Conservation (phyloP, 2,329 filamentous ascomycete species). For the Talaromyces sp. region DNA sequence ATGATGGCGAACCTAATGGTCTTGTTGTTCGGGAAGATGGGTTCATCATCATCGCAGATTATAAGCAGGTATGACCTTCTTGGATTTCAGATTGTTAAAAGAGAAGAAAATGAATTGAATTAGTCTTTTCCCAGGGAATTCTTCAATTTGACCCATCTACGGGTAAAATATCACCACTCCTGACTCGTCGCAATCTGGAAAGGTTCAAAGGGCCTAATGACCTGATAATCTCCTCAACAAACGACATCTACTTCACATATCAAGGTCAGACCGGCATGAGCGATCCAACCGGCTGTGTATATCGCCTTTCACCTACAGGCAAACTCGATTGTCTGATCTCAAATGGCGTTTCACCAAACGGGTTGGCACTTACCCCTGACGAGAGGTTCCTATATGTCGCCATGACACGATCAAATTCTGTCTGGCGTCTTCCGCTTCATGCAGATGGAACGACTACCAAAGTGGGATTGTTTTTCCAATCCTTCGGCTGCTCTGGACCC, state of each 20-base stretch:
- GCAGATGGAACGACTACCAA: slow-evolving; percentile 40
- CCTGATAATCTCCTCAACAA: slow-evolving; percentile 37
- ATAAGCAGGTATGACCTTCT: slow-evolving; percentile 38
- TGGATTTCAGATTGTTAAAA: neutral
- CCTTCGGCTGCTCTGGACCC: slow-evolving; percentile 41
- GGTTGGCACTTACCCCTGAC: slow-evolving; percentile 38
- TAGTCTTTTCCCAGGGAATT: slow-evolving; percentile 33
- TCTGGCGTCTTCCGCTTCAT: slow-evolving; percentile 42
- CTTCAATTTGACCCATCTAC: slow-evolving; percentile 34
- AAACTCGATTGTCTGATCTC: slow-evolving; percentile 38
- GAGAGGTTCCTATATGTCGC: slow-evolving; percentile 42
- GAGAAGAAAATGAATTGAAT: neutral
- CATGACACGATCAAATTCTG: slow-evolving; percentile 36
- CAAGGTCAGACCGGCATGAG: slow-evolving; percentile 46
- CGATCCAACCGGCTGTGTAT: slow-evolving; percentile 42
- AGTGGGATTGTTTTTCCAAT: slow-evolving; percentile 40
- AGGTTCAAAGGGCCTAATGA: slow-evolving; percentile 47
- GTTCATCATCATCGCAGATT: slow-evolving; percentile 39
- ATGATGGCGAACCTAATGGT: slow-evolving; percentile 45
- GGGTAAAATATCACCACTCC: slow-evolving; percentile 27
- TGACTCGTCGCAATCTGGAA: slow-evolving; percentile 38
- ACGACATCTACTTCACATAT: slow-evolving; percentile 45
- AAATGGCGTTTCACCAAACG: slow-evolving; percentile 42
- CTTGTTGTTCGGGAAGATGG: slow-evolving; percentile 35
- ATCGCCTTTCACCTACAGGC: slow-evolving; percentile 34